Evolutionary conservation across 345 rosid genomes (phyloP), one percentile per base, ranked within the genome.

Genomic region (Murraya koenigii): DNA sequence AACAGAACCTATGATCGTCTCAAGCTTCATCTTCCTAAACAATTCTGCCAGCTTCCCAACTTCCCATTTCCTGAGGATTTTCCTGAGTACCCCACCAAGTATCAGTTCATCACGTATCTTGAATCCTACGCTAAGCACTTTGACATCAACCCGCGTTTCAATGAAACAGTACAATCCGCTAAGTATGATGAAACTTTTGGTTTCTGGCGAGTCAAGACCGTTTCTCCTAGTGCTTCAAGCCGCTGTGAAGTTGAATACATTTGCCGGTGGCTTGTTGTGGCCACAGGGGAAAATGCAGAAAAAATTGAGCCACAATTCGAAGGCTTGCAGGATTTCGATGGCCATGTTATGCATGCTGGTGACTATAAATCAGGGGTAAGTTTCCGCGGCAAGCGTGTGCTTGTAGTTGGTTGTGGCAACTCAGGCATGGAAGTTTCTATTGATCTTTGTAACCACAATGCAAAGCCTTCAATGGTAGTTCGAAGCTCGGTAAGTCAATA

Each of bases 371-470:
- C 95, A 1, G 97, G 97, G 5, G 86, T 85, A 74, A 85, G 80
- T 69, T 86, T 80, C 76, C 64, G 83, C 1, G 97, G 93, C 6
- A 86, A 92, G 81, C 78, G 79, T 5, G 97, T 92, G 1, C 84
- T 94, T 10, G 94, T 94, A 0, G 98, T 94, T 5, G 98, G 98
- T 39, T 94, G 98, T 11, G 98, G 97, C 36, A 91, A 94, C 86
- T 94, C 98, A 10, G 98, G 98, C 70, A 94, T 94, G 98, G 98
- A 94, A 77, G 92, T 92, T 32, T 90, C 94, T 81, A 86, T 92
- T 4, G 98, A 94, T 82, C 95, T 94, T 61, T 87, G 90, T 77
- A 92, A 92, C 52, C 86, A 92, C 67, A 85, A 87, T 54, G 94
- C 90, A 19, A 85, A 80, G 75, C 97, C 97, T 32, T 90, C 92